Conservation (phyloP, 371 early-diverging fungal species). For the Syncephalastrum sp. region DNA sequence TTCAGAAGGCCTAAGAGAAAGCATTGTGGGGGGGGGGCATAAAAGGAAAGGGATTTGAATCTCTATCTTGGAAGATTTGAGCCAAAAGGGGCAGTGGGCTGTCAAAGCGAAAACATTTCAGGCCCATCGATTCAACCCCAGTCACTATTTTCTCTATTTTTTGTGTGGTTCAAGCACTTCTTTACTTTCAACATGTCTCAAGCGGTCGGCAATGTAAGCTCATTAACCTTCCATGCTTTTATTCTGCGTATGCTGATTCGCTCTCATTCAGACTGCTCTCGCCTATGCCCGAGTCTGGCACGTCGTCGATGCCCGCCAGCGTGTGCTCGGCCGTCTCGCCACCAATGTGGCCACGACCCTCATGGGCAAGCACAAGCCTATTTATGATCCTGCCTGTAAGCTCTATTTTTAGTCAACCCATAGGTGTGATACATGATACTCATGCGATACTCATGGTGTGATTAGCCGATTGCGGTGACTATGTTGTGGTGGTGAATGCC, state of each 20-base stretch:
- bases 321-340: slow-evolving; percentile 88
- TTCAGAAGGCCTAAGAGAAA: too few species aligned
- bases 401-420: not conserved
- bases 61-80: too few species aligned
- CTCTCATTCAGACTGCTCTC: slow-evolving; percentile 70
- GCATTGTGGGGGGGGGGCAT: too few species aligned
- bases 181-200: slow-evolving; percentile 69
- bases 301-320: slow-evolving; percentile 89
- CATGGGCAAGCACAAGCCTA: slow-evolving; percentile 98
- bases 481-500: slow-evolving; percentile 96
- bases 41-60: too few species aligned
- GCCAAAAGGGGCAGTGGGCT: too few species aligned
- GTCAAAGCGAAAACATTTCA: too few species aligned
- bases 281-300: slow-evolving; percentile 96
- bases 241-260: not conserved
- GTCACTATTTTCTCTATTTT: slow-evolving; percentile 7
- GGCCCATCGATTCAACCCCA: too few species aligned
- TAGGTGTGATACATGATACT: not conserved
- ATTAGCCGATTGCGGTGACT: slow-evolving; percentile 94
- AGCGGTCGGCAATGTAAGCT: slow-evolving; percentile 61
- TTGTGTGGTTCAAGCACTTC: slow-evolving; percentile 18
- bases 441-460: slow-evolving; percentile 5
- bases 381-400: slow-evolving; percentile 88
- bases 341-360: slow-evolving; percentile 89
- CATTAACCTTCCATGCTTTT: not conserved